These are phyloP conservation scores for Pythium insidiosum DNA, from an alignment of 352 stramenopile genomes.

Conservation along the genomic window DNA sequence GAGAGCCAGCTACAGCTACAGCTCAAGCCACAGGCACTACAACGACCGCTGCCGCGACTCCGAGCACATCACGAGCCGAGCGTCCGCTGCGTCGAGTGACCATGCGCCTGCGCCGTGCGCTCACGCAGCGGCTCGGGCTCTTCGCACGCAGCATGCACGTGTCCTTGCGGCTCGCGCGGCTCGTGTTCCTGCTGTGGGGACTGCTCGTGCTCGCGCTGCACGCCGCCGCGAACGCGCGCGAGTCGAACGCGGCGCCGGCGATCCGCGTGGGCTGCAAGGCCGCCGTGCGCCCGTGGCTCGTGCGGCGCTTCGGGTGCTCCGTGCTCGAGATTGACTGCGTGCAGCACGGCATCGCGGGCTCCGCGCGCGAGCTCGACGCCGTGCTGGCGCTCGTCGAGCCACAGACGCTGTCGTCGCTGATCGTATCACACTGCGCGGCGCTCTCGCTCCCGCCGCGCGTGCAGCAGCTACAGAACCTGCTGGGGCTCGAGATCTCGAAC, in stretches of 20 bases:
- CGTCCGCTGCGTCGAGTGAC: too few species aligned
- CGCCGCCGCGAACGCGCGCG: too few species aligned
- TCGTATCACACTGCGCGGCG: slow-evolving; percentile 10
- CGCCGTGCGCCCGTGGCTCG: slow-evolving; percentile 1
- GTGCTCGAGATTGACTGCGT: slow-evolving; percentile 11
- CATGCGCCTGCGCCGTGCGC: too few species aligned
- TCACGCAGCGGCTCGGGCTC: too few species aligned
- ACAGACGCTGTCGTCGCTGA: slow-evolving; percentile 5
- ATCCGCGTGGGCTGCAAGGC: slow-evolving; percentile 1
- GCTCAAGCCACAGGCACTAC: too few species aligned
- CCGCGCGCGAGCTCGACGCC: slow-evolving; percentile 4
- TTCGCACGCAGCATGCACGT: too few species aligned
- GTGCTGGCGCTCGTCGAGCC: slow-evolving; percentile 1
- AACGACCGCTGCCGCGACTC: too few species aligned
- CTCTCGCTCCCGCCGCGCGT: slow-evolving; percentile 6
- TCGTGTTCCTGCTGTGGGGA: background rate
- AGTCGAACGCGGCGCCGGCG: background rate
- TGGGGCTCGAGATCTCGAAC: slow-evolving; percentile 13
- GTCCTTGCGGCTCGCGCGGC: too few species aligned
- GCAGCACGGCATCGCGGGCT: background rate
- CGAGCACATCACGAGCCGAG: too few species aligned
- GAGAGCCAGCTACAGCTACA: too few species aligned
- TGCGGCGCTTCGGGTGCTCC: background rate
- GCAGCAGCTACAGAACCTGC: slow-evolving; percentile 1
- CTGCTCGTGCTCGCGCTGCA: background rate